These are phyloP conservation scores for Eucalyptus pumila DNA, from an alignment of 345 rosid species.

Conservation along the genomic window DNA sequence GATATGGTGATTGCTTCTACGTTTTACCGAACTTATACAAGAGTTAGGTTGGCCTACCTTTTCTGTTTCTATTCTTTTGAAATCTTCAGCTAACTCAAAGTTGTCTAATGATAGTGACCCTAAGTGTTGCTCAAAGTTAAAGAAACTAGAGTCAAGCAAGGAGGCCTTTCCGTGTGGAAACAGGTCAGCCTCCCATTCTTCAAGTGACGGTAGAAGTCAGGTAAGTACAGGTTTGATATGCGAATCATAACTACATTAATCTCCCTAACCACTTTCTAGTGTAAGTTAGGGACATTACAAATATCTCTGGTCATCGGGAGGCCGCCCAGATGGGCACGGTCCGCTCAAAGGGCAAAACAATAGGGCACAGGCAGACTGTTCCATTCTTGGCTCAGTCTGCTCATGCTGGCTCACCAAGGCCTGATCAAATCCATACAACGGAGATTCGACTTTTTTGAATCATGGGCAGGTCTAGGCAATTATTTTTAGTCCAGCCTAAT, in stretches of 20 bases:
- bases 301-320: not conserved
- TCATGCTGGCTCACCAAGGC: not conserved
- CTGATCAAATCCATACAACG: not conserved
- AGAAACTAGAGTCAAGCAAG: not conserved
- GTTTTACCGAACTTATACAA: not conserved
- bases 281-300: not conserved
- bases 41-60: not conserved
- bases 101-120: not conserved
- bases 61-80: not conserved
- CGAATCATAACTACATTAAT: not conserved
- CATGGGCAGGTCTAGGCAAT: not conserved
- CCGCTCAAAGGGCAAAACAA: not conserved
- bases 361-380: not conserved
- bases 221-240: not conserved
- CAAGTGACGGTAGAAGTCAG: not conserved
- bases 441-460: not conserved
- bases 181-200: not conserved
- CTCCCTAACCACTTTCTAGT: not conserved
- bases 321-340: not conserved
- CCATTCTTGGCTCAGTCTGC: not conserved
- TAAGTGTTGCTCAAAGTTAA: not conserved
- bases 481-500: accelerated
- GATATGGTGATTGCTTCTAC: not conserved
- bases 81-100: not conserved
- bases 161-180: not conserved